Evolutionary conservation across 2,329 filamentous ascomycete genomes (phyloP).

Genomic region (Drechslerella coelobrocha): DNA sequence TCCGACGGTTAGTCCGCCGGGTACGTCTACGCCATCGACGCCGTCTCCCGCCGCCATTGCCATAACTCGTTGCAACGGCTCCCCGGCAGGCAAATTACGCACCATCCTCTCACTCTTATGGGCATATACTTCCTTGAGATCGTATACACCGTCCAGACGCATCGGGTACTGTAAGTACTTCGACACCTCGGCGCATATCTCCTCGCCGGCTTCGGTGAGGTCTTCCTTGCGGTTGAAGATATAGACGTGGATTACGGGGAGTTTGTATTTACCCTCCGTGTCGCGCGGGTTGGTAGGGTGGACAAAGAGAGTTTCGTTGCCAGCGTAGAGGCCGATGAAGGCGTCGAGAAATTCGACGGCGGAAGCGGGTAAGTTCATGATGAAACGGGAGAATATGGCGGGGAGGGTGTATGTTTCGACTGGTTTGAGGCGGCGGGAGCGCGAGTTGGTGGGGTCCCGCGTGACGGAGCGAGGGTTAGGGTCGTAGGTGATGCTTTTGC

Average conservation of each 20-base stretch:
- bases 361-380: constrained; percentile 95
- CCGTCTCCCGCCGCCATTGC: background rate
- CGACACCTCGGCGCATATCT: constrained; percentile 62
- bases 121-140: constrained; percentile 17
- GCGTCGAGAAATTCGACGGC: constrained; percentile 81
- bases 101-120: constrained; percentile 39
- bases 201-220: constrained; percentile 67
- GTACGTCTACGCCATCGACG: constrained; percentile 64
- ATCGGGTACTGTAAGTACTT: constrained; percentile 68
- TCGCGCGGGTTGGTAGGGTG: constrained; percentile 57
- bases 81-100: constrained; percentile 59
- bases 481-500: constrained; percentile 64
- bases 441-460: constrained; percentile 52
- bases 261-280: constrained; percentile 63
- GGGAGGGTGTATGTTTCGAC: constrained; percentile 55
- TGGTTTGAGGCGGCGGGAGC: constrained; percentile 50
- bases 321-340: constrained; percentile 82
- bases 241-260: constrained; percentile 91
- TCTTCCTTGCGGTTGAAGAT: constrained; percentile 75
- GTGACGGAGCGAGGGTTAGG: constrained; percentile 59
- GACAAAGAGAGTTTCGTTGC: constrained; percentile 70
- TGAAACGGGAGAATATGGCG: constrained; percentile 78
- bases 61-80: constrained; percentile 53
- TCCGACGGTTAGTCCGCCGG: constrained; percentile 63
- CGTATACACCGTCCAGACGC: constrained; percentile 63